Base-by-base conservation (phyloP, 768 basidiomycete genomes). In the Psilocybe tampanensis region DNA sequence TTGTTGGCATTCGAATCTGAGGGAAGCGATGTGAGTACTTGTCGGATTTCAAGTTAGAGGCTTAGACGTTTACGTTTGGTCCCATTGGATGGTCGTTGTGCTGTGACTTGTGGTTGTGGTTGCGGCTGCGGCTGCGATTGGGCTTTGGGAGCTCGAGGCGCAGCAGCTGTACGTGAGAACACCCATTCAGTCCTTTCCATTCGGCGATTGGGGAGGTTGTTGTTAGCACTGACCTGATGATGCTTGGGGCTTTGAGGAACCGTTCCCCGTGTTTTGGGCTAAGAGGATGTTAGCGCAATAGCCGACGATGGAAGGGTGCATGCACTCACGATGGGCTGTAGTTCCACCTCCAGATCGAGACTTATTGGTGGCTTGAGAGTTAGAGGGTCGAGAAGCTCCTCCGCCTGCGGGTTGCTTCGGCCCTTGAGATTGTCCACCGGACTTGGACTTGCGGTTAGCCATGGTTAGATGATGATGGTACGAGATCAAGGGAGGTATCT, bases 341-440 rank as follows among this genome's bases (percentile, higher is more conserved):
- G 53, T 41, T 56, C 24, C 54, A 52, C 58, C 45, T 56, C 24
- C 54, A 52, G 61, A 59, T 54, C 51, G 61, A 58, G 44, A 44
- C 57, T 58, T 61, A 50, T 55, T 57, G 34, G 53, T 51, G 58
- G 56, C 56, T 58, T 61, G 60, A 55, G 57, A 52, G 34, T 58
- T 61, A 49, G 60, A 53, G 50, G 60, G 26, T 48, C 50, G 44
- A 61, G 60, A 58, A 54, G 57, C 44, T 45, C 56, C 49, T 57
- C 60, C 60, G 58, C 50, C 57, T 55, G 45, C 54, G 39, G 54
- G 53, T 55, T 59, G 48, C 48, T 59, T 62, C 47, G 57, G 54
- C 47, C 47, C 53, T 61, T 61, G 49, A 56, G 60, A 44, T 61
- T 61, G 57, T 41, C 56, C 56, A 52, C 52, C 52, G 52, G 57